Base-by-base conservation (phyloP, 441 rosid species). In the Croton laevigatus region DNA sequence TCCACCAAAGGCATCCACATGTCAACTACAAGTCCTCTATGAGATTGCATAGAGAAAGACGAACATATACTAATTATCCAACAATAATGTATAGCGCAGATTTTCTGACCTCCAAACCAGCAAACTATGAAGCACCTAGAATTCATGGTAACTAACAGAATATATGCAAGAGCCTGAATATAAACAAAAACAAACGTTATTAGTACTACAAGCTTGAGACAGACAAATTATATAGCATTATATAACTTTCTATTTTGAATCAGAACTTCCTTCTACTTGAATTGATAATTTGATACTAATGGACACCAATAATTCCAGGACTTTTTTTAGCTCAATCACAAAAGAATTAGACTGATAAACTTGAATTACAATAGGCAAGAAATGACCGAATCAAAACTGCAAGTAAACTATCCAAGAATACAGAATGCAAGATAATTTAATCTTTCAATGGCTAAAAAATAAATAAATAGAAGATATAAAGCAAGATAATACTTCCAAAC, bases 1-100 rank as follows among this genome's bases (percentile, higher is more conserved):
- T 88, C 94, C 58, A 84, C 88, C 79, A 90, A 75, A 53, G 90
- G 90, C 78, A 84, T 84, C 97, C 97, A 89, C 86, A 81, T 66
- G 54, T 86, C 75, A 58, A 75, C 78, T 62, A 67, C 78, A 65
- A 78, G 76, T 75, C 70, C 83, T 73, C 73, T 71, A 73, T 57
- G 62, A 68, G 79, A 76, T 66, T 73, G 80, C 75, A 67, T 67
- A 49, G 82, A 74, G 68, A 82, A 81, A 76, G 72, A 75, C 67
- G 78, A 76, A 68, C 82, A 76, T 79, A 71, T 77, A 73, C 79
- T 59, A 73, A 73, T 75, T 36, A 83, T 76, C 82, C 83, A 76
- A 69, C 75, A 59, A 75, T 71, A 79, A 77, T 66, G 85, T 49
- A 69, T 59, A 46, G 81, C 81, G 66, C 83, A 83, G 68, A 77